Percentiles rank a stretch among this genome's conserved stretches.
phyloP scores from a whole-genome alignment of 495 filamentous ascomycete genomes.

The Cercophora sp. region DNA sequence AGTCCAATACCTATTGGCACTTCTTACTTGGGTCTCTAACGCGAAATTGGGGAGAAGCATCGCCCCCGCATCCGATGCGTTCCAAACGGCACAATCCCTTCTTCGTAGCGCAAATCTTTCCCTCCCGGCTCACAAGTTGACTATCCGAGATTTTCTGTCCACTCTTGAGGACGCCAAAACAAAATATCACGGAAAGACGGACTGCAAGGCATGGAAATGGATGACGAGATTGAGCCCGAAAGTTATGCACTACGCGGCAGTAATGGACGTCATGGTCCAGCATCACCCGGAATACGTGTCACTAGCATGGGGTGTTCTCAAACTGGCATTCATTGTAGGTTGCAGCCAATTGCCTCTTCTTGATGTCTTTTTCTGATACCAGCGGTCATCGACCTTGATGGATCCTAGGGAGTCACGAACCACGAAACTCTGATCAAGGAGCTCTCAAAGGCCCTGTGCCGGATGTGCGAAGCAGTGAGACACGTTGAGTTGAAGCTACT shows the following conservation, averaged over 20 bases:
- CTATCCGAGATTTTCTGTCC: not conserved
- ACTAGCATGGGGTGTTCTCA: constrained; percentile 33
- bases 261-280: constrained; percentile 16
- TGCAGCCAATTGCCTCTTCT: too few relatives aligned
- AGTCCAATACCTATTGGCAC: too few relatives aligned
- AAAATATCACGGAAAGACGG: not conserved
- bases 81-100: too few relatives aligned
- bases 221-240: not conserved
- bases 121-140: too few relatives aligned
- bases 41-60: too few relatives aligned
- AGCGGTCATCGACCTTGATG: not conserved
- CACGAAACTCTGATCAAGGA: not conserved
- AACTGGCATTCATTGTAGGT: constrained; percentile 19
- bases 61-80: too few relatives aligned
- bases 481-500: not conserved
- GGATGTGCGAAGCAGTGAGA: not conserved
- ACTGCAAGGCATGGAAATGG: constrained; percentile 11
- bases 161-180: not conserved
- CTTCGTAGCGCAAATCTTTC: too few relatives aligned
- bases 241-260: not conserved
- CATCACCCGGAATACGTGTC: constrained; percentile 35
- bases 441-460: not conserved
- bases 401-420: not conserved
- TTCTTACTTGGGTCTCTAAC: too few relatives aligned
- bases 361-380: too few relatives aligned